Base-by-base conservation (phyloP, 768 basidiomycete genomes). In the Daedalea quercina region DNA sequence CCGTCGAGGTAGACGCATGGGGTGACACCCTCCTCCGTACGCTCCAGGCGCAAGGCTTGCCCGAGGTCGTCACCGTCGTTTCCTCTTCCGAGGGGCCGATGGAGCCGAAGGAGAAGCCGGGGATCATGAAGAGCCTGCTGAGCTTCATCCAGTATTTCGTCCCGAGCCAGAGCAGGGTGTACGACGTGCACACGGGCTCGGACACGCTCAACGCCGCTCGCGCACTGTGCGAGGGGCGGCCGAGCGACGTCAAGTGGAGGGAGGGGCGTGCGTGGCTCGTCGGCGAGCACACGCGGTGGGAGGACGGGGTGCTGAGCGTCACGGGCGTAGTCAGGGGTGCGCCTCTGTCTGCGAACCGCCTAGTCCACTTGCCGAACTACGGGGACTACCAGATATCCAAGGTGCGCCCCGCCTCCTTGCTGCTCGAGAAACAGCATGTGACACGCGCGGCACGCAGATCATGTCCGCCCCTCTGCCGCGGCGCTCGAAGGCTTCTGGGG, bases 101-200 rank as follows among this genome's bases (percentile, higher is more conserved):
- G 40, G 86, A 85, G 52, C 59, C 70, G 4, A 92, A 92, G 69
- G 70, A 80, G 28, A 81, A 81, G 26, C 62, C 80, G 1, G 80
- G 80, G 17, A 78, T 93, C 44, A 70, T 91, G 51, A 94, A 91
- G 70, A 96, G 93, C 1, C 76, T 97, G 3, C 77, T 95, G 9
- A 96, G 94, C 9, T 99, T 97, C 74, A 84, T 94, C 53, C 85
- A 86, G 57, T 97, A 97, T 70, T 99, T 98, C 68, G 89, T 90
- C 54, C 95, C 95, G 1, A 75, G 78, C 22, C 87, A 94, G 61
- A 71, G 76, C 8, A 78, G 85, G 31, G 76, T 98, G 0, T 88
- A 84, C 62, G 91, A 94, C 68, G 68, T 92, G 44, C 75, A 81
- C 50, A 67, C 70, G 1, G 61, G 75, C 22, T 74, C 86, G 3